Conservation (phyloP, 225 moss, liverwort and hornwort species). For the Marchantia paleacea region DNA sequence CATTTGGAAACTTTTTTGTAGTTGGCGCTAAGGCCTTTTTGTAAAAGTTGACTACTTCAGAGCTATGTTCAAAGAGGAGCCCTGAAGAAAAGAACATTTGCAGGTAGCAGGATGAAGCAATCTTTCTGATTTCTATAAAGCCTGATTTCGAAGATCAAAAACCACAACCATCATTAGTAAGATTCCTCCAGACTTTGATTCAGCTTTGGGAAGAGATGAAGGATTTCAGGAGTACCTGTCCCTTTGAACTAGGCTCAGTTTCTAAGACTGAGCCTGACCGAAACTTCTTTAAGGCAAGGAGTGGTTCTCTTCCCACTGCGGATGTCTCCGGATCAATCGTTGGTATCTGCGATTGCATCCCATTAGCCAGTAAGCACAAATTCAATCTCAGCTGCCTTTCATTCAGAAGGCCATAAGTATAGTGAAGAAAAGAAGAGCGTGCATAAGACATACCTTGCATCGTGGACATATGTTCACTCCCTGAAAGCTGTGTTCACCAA, state of each 20-base stretch:
- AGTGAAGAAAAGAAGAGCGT: neutral
- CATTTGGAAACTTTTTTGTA: neutral
- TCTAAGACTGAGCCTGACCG: slow-evolving; percentile 37
- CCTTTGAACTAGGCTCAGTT: slow-evolving; percentile 26
- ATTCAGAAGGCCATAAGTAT: neutral
- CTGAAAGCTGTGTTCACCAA: slow-evolving; percentile 56
- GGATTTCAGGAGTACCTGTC: slow-evolving; percentile 19
- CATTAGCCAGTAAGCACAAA: neutral
- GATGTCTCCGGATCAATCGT: slow-evolving; percentile 46
- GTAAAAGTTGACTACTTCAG: neutral
- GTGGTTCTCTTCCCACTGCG: slow-evolving; percentile 41
- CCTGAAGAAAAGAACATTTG: neutral
- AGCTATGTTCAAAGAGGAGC: neutral
- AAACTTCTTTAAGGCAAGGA: slow-evolving; percentile 29
- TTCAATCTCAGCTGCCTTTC: no score
- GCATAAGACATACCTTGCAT: slow-evolving; percentile 58
- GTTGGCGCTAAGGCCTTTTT: neutral
- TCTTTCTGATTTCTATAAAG: neutral
- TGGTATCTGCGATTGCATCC: slow-evolving; percentile 32
- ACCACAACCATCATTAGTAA: neutral
- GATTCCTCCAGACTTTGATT: neutral
- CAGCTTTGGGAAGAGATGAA: neutral
- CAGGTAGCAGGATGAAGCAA: neutral
- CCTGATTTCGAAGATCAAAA: neutral
- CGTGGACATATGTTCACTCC: slow-evolving; percentile 81